Evolutionary conservation across 768 basidiomycete species (phyloP).

Genomic region (Rhodotorula kratochvilovae): DNA sequence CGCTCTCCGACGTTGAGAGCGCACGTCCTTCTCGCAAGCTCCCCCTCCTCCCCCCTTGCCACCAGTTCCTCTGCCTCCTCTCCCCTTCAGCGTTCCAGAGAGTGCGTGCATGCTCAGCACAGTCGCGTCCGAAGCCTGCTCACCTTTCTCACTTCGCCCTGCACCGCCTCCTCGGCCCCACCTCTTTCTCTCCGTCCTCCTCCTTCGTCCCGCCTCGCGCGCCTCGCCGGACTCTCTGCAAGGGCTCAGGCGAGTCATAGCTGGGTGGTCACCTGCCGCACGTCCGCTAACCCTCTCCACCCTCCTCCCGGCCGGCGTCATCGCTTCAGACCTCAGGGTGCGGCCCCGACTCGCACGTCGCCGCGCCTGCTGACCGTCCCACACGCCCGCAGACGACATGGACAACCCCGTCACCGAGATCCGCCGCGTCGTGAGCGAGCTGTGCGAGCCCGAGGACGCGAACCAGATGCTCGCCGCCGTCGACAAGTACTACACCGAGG

Average conservation of each 20-base stretch:
- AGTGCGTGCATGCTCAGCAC: no score
- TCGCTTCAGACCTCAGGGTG: neutral
- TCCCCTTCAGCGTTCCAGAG: no score
- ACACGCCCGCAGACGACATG: slow-evolving; percentile 1
- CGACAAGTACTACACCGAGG: slow-evolving; percentile 26
- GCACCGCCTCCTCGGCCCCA: no score
- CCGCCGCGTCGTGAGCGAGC: slow-evolving; percentile 22
- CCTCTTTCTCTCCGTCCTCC: neutral
- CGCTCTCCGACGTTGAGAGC: no score
- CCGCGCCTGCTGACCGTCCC: neutral
- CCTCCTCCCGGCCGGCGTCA: neutral
- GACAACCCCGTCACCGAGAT: slow-evolving; percentile 13
- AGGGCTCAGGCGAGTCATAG: neutral
- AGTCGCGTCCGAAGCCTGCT: no score
- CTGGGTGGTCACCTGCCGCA: neutral
- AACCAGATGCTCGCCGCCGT: slow-evolving; percentile 12
- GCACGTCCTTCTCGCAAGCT: no score
- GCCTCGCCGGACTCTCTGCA: neutral
- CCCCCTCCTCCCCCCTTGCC: no score
- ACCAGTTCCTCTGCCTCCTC: no score
- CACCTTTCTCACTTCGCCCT: no score
- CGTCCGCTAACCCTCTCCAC: neutral
- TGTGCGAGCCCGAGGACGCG: neutral
- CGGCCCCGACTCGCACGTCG: no score
- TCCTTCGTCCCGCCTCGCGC: no score